Percentiles rank a stretch among this genome's conserved stretches.
phyloP scores from a whole-genome alignment of 1,139 yeast genomes.

The Hemisphaericaspora xylanilytica region DNA sequence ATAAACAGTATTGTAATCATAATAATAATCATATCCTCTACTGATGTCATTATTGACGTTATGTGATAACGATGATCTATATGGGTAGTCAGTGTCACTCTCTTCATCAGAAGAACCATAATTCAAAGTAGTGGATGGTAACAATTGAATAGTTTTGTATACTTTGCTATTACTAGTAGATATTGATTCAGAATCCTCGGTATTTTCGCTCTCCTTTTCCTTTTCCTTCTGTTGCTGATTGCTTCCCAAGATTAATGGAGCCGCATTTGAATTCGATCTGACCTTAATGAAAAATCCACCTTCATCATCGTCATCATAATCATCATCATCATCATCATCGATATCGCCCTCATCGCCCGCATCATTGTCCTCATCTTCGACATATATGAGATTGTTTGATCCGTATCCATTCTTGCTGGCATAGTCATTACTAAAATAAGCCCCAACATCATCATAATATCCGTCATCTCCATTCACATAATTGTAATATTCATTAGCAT shows the following conservation, averaged over 20 bases:
- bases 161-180: conserved; percentile 26
- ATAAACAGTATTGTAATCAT: conserved; percentile 85
- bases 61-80: conserved; percentile 67
- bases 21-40: conserved; percentile 79
- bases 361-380: conserved; percentile 14
- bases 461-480: conserved; percentile 15
- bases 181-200: conserved; percentile 31
- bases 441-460: conserved; percentile 21
- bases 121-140: conserved; percentile 82
- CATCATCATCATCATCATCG: conserved; percentile 36
- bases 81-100: conserved; percentile 54
- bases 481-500: conserved; percentile 13
- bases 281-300: conserved; percentile 70
- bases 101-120: conserved; percentile 74
- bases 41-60: conserved; percentile 61
- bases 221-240: conserved; percentile 8
- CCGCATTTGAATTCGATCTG: conserved; percentile 41
- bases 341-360: conserved; percentile 19
- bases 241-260: conserved; percentile 12
- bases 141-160: conserved; percentile 60
- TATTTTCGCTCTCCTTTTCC: conserved; percentile 16
- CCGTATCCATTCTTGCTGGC: conserved; percentile 56
- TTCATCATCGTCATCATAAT: conserved; percentile 57
- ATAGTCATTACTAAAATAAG: conserved; percentile 61
- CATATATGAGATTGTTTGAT: conserved; percentile 10